Evolutionary conservation across 441 rosid genomes (phyloP), one percentile per base, ranked within the genome.

Genomic region (Gossypium davidsonii): DNA sequence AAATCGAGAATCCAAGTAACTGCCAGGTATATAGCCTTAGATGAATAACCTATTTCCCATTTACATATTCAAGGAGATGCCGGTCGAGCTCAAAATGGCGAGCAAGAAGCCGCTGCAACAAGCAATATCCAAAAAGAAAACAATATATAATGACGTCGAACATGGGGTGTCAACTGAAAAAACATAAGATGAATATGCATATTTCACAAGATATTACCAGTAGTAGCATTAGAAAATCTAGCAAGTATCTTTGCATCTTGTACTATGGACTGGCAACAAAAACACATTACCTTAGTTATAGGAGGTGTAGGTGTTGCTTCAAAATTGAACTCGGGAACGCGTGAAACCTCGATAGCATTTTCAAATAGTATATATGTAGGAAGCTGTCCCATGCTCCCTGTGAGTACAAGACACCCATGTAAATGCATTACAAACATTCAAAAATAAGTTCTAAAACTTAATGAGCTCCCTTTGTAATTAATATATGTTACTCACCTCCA

Each of bases 331-430:
- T 89, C 96, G 14, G 98, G 97, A 77, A 87, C 86, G 23, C 97
- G 91, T 73, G 85, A 78, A 68, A 90, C 83, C 81, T 93, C 98
- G 0, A 84, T 76, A 55, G 90, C 91, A 79, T 88, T 88, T 79
- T 93, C 93, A 31, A 88, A 90, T 73, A 93, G 77, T 74, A 93
- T 87, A 81, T 88, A 93, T 28, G 92, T 87, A 14, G 98, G 98
- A 81, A 91, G 96, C 62, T 91, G 96, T 67, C 85, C 80, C 90
- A 85, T 83, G 74, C 89, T 89, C 73, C 89, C 98, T 91, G 69
- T 6, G 73, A 52, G 55, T 49, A 73, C 63, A 77, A 73, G 53
- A 71, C 78, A 70, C 64, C 56, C 55, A 46, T 21, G 17, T 70
- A 10, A 39, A 64, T 46, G 46, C 26, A 12, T 53, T 34, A 75